phyloP scores from a whole-genome alignment of 2,329 filamentous ascomycete species.

The Teratosphaeria zuluensis region DNA sequence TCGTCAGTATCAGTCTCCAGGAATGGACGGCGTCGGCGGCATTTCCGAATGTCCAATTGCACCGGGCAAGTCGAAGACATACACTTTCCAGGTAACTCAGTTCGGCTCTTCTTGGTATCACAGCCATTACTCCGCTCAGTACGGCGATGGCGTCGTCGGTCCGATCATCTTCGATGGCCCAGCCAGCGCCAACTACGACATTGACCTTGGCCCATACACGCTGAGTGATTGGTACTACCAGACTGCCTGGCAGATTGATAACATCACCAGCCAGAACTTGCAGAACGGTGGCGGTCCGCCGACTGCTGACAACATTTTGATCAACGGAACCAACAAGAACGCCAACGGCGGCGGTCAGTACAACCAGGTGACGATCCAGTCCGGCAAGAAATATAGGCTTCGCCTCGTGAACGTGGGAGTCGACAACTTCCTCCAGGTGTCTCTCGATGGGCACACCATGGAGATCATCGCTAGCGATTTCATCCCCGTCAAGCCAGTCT shows the following conservation, averaged over 20 bases:
- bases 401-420: constrained; percentile 33
- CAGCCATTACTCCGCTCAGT: constrained; percentile 32
- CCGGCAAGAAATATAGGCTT: constrained; percentile 35
- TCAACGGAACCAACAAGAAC: constrained; percentile 25
- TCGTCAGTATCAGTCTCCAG: constrained; percentile 43
- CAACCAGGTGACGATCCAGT: constrained; percentile 7
- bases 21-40: constrained; percentile 40
- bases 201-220: constrained; percentile 12
- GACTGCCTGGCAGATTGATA: constrained; percentile 16
- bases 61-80: constrained; percentile 30
- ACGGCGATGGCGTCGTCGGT: constrained; percentile 31
- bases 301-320: constrained; percentile 25
- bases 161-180: constrained; percentile 32
- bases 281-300: constrained; percentile 6
- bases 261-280: constrained; percentile 27
- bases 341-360: constrained; percentile 15
- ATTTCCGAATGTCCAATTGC: constrained; percentile 44
- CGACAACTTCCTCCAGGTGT: constrained; percentile 29
- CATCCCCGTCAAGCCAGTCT: constrained; percentile 34
- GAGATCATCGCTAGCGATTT: constrained; percentile 36
- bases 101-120: constrained; percentile 33
- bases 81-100: constrained; percentile 33
- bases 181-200: constrained; percentile 29
- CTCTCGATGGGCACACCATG: constrained; percentile 33
- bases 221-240: constrained; percentile 17